A percentile compares a stretch with the other conserved stretches of the same genome.
Conservation (phyloP, 768 basidiomycete species). For the Trametes gibbosa region DNA sequence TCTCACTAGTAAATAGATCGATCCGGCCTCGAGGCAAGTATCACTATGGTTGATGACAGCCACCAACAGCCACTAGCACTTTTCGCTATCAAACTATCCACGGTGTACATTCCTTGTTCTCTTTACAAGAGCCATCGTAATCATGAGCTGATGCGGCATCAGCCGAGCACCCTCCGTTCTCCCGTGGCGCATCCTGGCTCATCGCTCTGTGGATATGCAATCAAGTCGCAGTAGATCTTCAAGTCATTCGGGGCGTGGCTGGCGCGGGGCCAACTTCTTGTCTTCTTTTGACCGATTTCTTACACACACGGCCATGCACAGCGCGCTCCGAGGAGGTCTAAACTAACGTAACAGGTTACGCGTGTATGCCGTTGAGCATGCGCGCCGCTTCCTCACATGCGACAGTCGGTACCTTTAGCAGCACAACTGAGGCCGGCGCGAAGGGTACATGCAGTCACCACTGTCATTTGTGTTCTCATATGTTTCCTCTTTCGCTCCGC, state of each 20-base stretch:
- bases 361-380: background rate
- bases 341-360: background rate
- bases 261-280: background rate
- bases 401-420: background rate
- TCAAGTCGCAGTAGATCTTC: background rate
- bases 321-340: slow-evolving; percentile 6
- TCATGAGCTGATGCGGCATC: background rate
- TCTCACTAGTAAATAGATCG: background rate
- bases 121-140: background rate
- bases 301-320: background rate
- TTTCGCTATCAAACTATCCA: no score
- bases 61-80: no score
- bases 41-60: no score
- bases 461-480: background rate
- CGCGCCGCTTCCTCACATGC: background rate
- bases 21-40: background rate
- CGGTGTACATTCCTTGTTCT: background rate
- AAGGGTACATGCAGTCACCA: background rate
- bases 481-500: background rate
- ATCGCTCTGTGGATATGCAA: background rate
- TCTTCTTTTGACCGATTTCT: background rate
- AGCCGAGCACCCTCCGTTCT: background rate
- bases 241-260: background rate
- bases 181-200: background rate
- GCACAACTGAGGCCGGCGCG: background rate